phyloP scores from a whole-genome alignment of 352 stramenopile genomes.

The Globisporangium sylvaticum region DNA sequence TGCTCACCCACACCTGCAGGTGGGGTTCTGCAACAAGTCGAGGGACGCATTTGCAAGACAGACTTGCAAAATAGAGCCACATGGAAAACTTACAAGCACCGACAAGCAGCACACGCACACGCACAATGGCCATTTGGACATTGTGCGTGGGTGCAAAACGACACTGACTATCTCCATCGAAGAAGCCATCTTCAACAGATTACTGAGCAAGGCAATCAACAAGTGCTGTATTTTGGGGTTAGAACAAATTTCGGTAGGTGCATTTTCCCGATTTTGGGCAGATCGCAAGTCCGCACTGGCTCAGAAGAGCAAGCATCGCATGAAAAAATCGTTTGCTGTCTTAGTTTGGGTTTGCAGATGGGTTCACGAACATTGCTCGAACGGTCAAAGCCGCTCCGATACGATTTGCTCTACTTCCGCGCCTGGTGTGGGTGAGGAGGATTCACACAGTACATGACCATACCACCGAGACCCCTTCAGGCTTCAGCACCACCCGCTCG shows the following conservation, averaged over 20 bases:
- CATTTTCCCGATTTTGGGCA: background rate
- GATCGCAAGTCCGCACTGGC: background rate
- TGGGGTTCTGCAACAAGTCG: background rate
- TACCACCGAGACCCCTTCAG: background rate
- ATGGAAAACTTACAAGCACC: background rate
- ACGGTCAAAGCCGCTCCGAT: background rate
- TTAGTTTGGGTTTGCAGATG: background rate
- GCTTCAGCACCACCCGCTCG: background rate
- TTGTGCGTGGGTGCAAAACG: background rate
- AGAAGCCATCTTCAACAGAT: background rate
- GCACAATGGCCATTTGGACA: background rate
- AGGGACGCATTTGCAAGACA: background rate
- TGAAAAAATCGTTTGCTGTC: background rate
- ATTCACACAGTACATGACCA: background rate
- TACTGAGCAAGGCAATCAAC: background rate
- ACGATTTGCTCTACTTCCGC: background rate
- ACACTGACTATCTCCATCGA: background rate
- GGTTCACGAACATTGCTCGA: background rate
- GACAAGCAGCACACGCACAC: no score
- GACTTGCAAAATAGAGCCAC: no score
- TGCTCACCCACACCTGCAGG: background rate
- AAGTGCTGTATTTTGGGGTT: background rate
- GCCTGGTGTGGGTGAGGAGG: background rate
- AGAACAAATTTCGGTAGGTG: background rate
- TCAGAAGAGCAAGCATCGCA: background rate